Evolutionary conservation across 257 asterid species (phyloP), one percentile per base, ranked within the genome.

Genomic region (Buddleja alternifolia): DNA sequence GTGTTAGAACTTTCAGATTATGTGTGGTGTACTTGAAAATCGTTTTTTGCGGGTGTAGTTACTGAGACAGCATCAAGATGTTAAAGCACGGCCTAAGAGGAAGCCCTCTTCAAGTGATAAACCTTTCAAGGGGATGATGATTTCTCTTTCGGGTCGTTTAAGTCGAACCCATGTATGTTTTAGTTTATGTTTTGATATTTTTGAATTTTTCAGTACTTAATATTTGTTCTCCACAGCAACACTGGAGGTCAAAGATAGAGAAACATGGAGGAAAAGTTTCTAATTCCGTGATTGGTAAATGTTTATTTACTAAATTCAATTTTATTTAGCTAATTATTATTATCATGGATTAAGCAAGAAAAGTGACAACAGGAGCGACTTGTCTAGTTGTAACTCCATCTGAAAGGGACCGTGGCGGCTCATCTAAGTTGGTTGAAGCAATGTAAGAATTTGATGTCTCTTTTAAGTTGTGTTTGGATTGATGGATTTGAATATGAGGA

Each of bases 321-420:
- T 29, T 29, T 29, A n/a, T 29, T 29, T 29, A 29, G 34, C 34
- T 29, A 29, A 29, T 29, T 29, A 29, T 29, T 29, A 29, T n/a
- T n/a, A n/a, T n/a, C n/a, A n/a, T n/a, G n/a, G n/a, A n/a, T n/a
- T n/a, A n/a, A n/a, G n/a, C n/a, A n/a, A n/a, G n/a, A n/a, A n/a
- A n/a, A n/a, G n/a, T n/a, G n/a, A n/a, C n/a, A n/a, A n/a, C 80
- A 90, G 98, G 95, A 50, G 95, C 72, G 1, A 81, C 72, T 67
- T 93, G 97, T 70, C 73, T 93, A 6, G 92, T 93, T 0, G 86
- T 80, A 23, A 76, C 95, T 16, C 86, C 94, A 0, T 83, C 89
- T 20, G 98, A 93, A 76, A 67, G 95, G 45, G 95, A 85, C 1
- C 90, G 87, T 1, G 96, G 97, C 8, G 97, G 98, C 68, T 86